phyloP scores from a whole-genome alignment of 2,329 filamentous ascomycete species.

The Westerdykella aurantiaca region DNA sequence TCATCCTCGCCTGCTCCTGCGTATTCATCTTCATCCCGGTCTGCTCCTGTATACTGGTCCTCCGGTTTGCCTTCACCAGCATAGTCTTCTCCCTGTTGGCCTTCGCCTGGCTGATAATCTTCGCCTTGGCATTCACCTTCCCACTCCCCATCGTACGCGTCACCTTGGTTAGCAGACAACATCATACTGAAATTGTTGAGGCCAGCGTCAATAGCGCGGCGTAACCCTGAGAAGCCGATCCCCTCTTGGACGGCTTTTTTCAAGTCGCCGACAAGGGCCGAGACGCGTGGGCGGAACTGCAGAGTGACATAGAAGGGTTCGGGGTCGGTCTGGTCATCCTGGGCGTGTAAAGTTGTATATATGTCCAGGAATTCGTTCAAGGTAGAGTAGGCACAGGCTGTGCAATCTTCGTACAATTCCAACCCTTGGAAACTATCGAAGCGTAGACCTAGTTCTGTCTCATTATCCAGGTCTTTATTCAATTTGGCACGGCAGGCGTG shows the following conservation, averaged over 20 bases:
- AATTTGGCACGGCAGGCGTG: constrained; percentile 51
- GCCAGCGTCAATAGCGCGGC: constrained; percentile 22
- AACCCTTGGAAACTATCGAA: constrained; percentile 37
- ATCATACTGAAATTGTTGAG: constrained; percentile 22
- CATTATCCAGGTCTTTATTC: constrained; percentile 49
- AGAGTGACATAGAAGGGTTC: constrained; percentile 56
- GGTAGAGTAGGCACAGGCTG: constrained; percentile 23
- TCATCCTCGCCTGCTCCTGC: constrained; percentile 1
- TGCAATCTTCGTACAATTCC: constrained; percentile 29
- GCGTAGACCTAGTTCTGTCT: constrained; percentile 45
- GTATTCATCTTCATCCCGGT: constrained; percentile 3
- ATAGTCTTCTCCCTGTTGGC: background rate
- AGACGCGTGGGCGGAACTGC: constrained; percentile 49
- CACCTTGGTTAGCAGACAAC: constrained; percentile 13
- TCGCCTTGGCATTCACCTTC: constrained; percentile 10
- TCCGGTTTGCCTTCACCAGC: constrained; percentile 4
- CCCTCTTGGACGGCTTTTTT: constrained; percentile 50
- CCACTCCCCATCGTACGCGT: constrained; percentile 18
- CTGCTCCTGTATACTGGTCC: constrained; percentile 1
- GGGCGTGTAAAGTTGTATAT: constrained; percentile 53
- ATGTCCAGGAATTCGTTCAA: constrained; percentile 52
- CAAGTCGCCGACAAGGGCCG: constrained; percentile 49
- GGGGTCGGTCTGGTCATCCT: constrained; percentile 51
- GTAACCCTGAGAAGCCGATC: constrained; percentile 51
- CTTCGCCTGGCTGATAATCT: background rate